phyloP scores from a whole-genome alignment of 441 rosid genomes.

The Theobroma grandiflorum region DNA sequence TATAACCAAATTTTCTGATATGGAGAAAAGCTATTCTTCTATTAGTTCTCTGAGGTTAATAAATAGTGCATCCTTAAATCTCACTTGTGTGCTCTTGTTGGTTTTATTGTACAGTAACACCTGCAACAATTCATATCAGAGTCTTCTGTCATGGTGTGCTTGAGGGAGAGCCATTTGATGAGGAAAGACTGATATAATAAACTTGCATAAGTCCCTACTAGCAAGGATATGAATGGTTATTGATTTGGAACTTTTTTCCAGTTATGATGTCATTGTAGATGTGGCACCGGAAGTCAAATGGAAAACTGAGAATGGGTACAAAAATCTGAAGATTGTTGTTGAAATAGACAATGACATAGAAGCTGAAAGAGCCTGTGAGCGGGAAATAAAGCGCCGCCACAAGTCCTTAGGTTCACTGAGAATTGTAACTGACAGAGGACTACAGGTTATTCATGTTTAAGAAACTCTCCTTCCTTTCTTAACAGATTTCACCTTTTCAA shows the following conservation, averaged over 20 bases:
- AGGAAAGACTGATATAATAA: conserved; percentile 2
- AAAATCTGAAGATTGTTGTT: conserved; percentile 83
- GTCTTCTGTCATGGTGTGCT: conserved; percentile 7
- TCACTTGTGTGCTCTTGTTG: conserved; percentile 19
- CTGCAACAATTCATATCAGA: conserved; percentile 1
- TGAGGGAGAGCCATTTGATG: background rate
- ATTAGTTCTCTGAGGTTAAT: conserved; percentile 68
- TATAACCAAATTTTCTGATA: conserved; percentile 73
- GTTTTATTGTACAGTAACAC: background rate
- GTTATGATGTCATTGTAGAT: conserved; percentile 88
- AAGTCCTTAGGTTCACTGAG: conserved; percentile 76
- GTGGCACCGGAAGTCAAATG: conserved; percentile 89
- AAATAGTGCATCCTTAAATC: conserved; percentile 20
- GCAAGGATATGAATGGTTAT: conserved; percentile 20
- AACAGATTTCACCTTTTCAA: background rate
- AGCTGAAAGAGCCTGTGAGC: conserved; percentile 75
- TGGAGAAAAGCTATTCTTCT: conserved; percentile 74
- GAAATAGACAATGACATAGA: conserved; percentile 85
- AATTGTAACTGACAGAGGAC: conserved; percentile 82
- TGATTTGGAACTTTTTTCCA: conserved; percentile 42
- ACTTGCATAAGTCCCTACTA: background rate
- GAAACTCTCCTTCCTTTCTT: conserved; percentile 14
- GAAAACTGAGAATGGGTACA: conserved; percentile 81
- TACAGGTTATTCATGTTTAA: conserved; percentile 56
- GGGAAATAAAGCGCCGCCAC: conserved; percentile 76